These are phyloP conservation scores for Arthrobotrys entomopaga DNA, from an alignment of 2,329 filamentous ascomycete genomes.

Conservation along the genomic window DNA sequence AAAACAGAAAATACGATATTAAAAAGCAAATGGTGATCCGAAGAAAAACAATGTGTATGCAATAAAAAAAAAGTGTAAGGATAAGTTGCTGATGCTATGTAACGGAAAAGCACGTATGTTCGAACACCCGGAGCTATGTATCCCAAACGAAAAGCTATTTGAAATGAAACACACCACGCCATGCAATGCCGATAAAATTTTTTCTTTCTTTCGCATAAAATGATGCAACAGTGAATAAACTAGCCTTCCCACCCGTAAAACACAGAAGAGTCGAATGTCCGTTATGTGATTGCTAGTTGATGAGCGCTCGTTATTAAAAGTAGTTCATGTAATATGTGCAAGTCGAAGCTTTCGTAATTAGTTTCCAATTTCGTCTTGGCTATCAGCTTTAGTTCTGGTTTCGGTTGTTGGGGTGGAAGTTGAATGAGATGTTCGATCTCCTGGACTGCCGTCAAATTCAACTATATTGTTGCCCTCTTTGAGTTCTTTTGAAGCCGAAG, in stretches of 20 bases:
- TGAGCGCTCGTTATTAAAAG: constrained; percentile 22
- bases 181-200: constrained; percentile 51
- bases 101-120: constrained; percentile 14
- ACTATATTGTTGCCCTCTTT: too few species aligned
- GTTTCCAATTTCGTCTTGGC: neutral
- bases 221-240: constrained; percentile 15
- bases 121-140: constrained; percentile 38
- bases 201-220: constrained; percentile 36
- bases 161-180: constrained; percentile 39
- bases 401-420: neutral
- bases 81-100: constrained; percentile 5
- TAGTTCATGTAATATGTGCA: constrained; percentile 49
- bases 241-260: constrained; percentile 7
- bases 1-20: neutral
- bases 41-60: constrained; percentile 15
- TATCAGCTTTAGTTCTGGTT: too few species aligned
- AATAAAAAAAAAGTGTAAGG: constrained; percentile 8
- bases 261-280: constrained; percentile 1
- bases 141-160: constrained; percentile 35
- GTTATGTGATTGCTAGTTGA: neutral
- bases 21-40: too few species aligned
- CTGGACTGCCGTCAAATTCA: neutral
- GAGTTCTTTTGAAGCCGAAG: too few species aligned
- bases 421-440: neutral
- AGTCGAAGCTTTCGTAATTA: constrained; percentile 35